These are phyloP conservation scores for Cupressus sempervirens DNA, from an alignment of 75 land plant species.

Conservation along the genomic window DNA sequence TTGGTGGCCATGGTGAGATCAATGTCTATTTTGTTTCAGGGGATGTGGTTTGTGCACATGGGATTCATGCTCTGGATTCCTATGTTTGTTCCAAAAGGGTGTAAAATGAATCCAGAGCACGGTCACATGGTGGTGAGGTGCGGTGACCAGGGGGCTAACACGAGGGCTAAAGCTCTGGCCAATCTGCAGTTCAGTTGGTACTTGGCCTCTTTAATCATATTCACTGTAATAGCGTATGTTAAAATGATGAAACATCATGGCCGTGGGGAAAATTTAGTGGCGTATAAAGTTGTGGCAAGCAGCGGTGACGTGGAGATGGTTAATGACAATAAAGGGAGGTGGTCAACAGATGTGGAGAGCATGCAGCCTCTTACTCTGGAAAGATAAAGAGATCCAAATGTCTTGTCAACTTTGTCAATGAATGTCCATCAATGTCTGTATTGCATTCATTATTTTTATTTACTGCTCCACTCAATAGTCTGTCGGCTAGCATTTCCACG, in stretches of 20 bases:
- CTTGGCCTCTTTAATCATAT: constrained; percentile 25
- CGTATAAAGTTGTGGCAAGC: too few species aligned
- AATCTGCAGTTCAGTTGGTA: constrained; percentile 71
- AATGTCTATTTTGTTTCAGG: constrained; percentile 58
- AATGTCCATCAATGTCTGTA: too few species aligned
- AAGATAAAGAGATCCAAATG: too few species aligned
- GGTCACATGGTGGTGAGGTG: constrained; percentile 50
- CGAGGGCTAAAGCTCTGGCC: constrained; percentile 62
- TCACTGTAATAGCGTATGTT: constrained; percentile 25
- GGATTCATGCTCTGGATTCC: constrained; percentile 76
- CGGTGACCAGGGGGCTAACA: constrained; percentile 20
- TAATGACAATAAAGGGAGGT: too few species aligned
- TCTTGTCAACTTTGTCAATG: too few species aligned
- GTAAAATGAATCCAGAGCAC: constrained; percentile 36
- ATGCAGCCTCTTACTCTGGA: too few species aligned
- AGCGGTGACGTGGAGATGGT: too few species aligned
- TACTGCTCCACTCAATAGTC: too few species aligned
- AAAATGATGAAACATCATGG: constrained; percentile 19
- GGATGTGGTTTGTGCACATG: constrained; percentile 73
- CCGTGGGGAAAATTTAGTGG: not conserved
- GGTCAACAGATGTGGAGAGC: too few species aligned
- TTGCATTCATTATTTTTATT: too few species aligned
- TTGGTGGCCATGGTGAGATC: constrained; percentile 55
- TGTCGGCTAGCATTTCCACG: too few species aligned
- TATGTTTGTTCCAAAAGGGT: constrained; percentile 50